Evolutionary conservation across 768 basidiomycete genomes (phyloP).

Genomic region (Dioszegia hungarica): DNA sequence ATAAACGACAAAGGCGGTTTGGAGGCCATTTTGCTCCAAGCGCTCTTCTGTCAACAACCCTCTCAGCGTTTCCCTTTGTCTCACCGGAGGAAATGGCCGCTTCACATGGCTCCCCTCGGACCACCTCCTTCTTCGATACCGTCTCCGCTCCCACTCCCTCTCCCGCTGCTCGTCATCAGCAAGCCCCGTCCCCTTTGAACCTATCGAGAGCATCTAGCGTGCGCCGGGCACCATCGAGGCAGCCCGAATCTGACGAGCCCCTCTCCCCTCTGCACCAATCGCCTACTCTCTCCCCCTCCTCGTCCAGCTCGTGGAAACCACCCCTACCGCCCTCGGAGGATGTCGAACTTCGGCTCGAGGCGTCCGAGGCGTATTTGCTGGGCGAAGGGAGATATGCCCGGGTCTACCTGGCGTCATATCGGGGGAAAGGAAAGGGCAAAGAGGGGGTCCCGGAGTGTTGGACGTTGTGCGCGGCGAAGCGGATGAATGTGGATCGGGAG

Average conservation of each 20-base stretch:
- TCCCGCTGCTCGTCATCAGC: neutral
- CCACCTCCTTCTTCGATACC: constrained; percentile 9
- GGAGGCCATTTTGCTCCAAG: too few species aligned
- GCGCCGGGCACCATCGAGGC: neutral
- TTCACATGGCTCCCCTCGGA: neutral
- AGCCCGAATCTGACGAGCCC: constrained; percentile 11
- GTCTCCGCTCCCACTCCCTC: neutral
- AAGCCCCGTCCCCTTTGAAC: constrained; percentile 23
- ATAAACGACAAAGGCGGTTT: too few species aligned
- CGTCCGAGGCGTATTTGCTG: constrained; percentile 23
- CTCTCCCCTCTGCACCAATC: constrained; percentile 39
- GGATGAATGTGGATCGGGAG: constrained; percentile 48
- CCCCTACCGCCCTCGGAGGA: constrained; percentile 30
- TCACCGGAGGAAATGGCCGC: neutral
- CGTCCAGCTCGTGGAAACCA: constrained; percentile 25
- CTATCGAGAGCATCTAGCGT: constrained; percentile 21
- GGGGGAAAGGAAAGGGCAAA: constrained; percentile 18
- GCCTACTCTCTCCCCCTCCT: constrained; percentile 20
- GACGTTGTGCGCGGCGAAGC: constrained; percentile 51
- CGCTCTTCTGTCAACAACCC: too few species aligned
- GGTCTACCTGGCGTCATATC: constrained; percentile 37
- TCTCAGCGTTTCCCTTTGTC: too few species aligned
- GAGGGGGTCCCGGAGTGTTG: constrained; percentile 31
- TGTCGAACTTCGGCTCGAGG: constrained; percentile 25
- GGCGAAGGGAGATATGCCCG: constrained; percentile 43